Conservation (phyloP, 2,329 filamentous ascomycete genomes). For the Xylariaceae sp. region DNA sequence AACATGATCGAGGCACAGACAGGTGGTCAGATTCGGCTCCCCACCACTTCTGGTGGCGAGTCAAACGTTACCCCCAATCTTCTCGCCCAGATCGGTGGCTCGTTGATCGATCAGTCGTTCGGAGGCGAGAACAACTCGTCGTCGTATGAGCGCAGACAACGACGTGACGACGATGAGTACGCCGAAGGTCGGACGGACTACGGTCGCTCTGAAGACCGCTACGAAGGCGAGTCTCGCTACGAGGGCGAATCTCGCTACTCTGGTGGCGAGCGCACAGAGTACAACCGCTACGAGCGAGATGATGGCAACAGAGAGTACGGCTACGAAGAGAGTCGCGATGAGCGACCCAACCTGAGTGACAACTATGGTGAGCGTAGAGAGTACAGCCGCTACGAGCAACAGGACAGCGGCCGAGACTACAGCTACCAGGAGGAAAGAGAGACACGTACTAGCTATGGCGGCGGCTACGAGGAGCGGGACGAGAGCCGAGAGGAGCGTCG, state of each 20-base stretch:
- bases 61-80: slow-evolving; percentile 64
- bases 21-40: slow-evolving; percentile 33
- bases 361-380: slow-evolving; percentile 15
- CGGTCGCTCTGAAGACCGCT: slow-evolving; percentile 51
- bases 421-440: slow-evolving; percentile 39
- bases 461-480: slow-evolving; percentile 42
- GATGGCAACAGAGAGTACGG: slow-evolving; percentile 45
- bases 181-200: slow-evolving; percentile 58
- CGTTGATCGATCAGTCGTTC: slow-evolving; percentile 46
- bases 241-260: slow-evolving; percentile 49
- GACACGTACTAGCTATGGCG: slow-evolving; percentile 11
- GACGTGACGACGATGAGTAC: slow-evolving; percentile 56
- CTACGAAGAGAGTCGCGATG: slow-evolving; percentile 34
- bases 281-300: slow-evolving; percentile 57
- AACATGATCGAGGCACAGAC: slow-evolving; percentile 43
- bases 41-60: slow-evolving; percentile 10
- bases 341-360: slow-evolving; percentile 11
- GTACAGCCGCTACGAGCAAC: slow-evolving; percentile 55
- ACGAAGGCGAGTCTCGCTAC: slow-evolving; percentile 54
- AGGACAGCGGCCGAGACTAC: slow-evolving; percentile 52
- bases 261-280: slow-evolving; percentile 53
- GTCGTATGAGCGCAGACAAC: slow-evolving; percentile 46
- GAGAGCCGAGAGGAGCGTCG: slow-evolving; percentile 50
- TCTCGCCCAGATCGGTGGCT: slow-evolving; percentile 62
- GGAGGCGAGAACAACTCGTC: slow-evolving; percentile 48